Evolutionary conservation across 225 moss, liverwort and hornwort genomes (phyloP).

Genomic region (Physcomitrium patens): DNA sequence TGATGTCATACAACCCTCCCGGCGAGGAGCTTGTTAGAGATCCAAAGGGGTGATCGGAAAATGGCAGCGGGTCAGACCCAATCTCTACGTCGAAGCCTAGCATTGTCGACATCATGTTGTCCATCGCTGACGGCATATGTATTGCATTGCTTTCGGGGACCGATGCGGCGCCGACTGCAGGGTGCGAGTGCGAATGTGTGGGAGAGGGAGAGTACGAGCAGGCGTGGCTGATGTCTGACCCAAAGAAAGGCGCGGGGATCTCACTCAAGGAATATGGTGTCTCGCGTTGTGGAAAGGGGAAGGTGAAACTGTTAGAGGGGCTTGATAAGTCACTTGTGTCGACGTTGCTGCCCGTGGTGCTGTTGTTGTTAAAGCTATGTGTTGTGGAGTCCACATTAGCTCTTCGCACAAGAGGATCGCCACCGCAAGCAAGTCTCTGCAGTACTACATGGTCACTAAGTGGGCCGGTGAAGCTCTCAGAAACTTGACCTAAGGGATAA

Average conservation of each 20-base stretch:
- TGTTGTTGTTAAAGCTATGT: conserved; percentile 20
- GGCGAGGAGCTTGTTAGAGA: neutral
- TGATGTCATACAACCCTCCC: neutral
- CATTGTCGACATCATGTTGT: neutral
- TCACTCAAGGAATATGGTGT: conserved; percentile 25
- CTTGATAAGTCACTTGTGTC: conserved; percentile 10
- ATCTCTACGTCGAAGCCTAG: conserved; percentile 17
- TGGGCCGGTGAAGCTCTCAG: neutral
- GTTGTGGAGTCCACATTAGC: conserved; percentile 18
- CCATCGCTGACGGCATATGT: conserved; percentile 13
- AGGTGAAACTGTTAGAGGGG: conserved; percentile 4
- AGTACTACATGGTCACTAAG: conserved; percentile 19
- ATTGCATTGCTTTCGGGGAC: no score
- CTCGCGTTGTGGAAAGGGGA: conserved; percentile 22
- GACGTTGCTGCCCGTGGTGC: conserved; percentile 20
- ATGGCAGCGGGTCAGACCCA: conserved; percentile 2
- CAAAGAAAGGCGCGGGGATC: conserved; percentile 31
- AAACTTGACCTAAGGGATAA: neutral
- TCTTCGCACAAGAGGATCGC: neutral
- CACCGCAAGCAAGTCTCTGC: conserved; percentile 10
- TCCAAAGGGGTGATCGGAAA: neutral
- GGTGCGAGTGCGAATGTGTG: neutral
- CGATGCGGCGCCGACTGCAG: neutral
- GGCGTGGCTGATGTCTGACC: conserved; percentile 10
- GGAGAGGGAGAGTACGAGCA: neutral